Evolutionary conservation across 1,139 yeast species (phyloP).

Genomic region (Yamadazyma blattariae): DNA sequence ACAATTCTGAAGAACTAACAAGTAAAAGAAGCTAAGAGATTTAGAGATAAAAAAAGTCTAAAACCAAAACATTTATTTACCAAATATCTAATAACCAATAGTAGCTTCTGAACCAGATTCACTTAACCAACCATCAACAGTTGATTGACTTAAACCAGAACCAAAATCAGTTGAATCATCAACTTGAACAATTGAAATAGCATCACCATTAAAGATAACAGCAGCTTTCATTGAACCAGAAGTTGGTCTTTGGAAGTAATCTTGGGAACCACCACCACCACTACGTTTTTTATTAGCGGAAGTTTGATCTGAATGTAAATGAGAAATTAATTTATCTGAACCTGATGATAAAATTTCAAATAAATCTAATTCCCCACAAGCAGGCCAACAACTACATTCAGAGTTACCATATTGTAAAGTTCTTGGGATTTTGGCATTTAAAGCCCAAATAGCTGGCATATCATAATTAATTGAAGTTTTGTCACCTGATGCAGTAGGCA

Average conservation of each 20-base stretch:
- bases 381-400: conserved; percentile 71
- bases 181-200: conserved; percentile 59
- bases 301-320: conserved; percentile 81
- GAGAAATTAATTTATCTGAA: conserved; percentile 69
- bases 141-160: conserved; percentile 48
- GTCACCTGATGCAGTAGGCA: conserved; percentile 48
- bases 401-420: conserved; percentile 67
- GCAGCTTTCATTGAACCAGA: conserved; percentile 82
- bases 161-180: conserved; percentile 50
- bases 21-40: conserved; percentile 1
- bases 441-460: conserved; percentile 78
- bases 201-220: conserved; percentile 61
- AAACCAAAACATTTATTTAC: conserved; percentile 3
- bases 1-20: too few species aligned
- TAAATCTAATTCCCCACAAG: conserved; percentile 81
- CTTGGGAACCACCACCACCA: conserved; percentile 87
- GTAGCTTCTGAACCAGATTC: conserved; percentile 43
- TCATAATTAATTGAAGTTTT: conserved; percentile 40
- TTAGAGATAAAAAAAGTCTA: too few species aligned
- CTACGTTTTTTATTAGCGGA: conserved; percentile 19
- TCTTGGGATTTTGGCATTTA: conserved; percentile 77
- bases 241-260: conserved; percentile 84
- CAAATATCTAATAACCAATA: conserved; percentile 15
- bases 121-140: conserved; percentile 56
- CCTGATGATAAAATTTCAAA: conserved; percentile 75